These are phyloP conservation scores for Eucalyptus curtisii DNA, from an alignment of 345 rosid species.

Conservation along the genomic window DNA sequence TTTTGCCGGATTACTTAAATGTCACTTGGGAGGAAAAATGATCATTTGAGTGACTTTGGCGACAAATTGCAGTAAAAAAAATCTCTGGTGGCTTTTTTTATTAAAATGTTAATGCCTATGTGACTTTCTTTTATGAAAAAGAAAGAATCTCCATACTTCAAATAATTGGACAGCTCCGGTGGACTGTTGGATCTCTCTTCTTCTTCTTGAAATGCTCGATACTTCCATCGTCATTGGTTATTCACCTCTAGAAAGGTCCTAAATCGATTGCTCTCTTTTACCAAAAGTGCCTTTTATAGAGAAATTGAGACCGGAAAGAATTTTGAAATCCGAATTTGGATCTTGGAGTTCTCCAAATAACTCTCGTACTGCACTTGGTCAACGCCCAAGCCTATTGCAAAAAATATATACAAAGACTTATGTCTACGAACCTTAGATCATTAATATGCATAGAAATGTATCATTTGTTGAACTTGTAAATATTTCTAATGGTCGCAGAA, in stretches of 20 bases:
- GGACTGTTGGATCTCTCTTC: neutral
- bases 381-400: neutral
- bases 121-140: neutral
- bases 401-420: neutral
- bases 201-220: neutral
- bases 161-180: neutral
- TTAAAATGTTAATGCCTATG: neutral
- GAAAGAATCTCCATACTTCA: neutral
- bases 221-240: neutral
- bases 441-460: neutral
- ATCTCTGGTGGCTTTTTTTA: neutral
- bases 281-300: neutral
- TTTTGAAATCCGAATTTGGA: neutral
- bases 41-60: neutral
- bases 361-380: neutral
- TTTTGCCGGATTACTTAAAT: rapidly evolving
- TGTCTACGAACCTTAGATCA: neutral
- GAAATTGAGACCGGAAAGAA: neutral
- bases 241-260: neutral
- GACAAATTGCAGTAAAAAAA: neutral
- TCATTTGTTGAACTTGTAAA: neutral
- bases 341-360: neutral
- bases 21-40: neutral
- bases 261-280: neutral
- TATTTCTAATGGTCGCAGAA: neutral